Evolutionary conservation across 2,329 filamentous ascomycete genomes (phyloP), one percentile per base, ranked within the genome.

Genomic region (Arachnopeziza araneosa): DNA sequence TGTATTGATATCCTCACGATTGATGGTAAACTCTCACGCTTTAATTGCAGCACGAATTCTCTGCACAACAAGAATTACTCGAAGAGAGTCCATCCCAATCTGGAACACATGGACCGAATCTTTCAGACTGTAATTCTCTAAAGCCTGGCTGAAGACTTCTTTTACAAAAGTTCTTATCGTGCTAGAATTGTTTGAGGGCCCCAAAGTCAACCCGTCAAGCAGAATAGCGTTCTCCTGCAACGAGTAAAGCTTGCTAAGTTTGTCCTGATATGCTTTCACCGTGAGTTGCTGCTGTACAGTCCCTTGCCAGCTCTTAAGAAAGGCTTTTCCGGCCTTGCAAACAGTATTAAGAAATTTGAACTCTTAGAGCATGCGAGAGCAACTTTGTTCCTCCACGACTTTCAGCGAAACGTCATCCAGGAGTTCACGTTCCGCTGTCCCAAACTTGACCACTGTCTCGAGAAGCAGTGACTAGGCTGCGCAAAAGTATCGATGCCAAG

Each of bases 301-400:
- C 1, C 75, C 59, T 78, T 77, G 0, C 67, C 67, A 6, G 75
- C 69, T 50, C 73, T 68, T 1, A 69, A 62, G 58, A 77, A 70
- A 0, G 74, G 73, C 63, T 73, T 75, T 0, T 66, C 68, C 1
- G 69, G 54, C 9, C 63, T 60, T 0, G 71, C 66, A 21, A 77
- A 70, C 1, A 69, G 30, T 22, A 77, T 71, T 44, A 69, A 61
- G 0, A 61, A 63, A 52, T 70, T 71, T 0, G 63, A 71, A 8
- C 66, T 64, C 32, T 69, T 65, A 2, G 67, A 71, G 63, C 73
- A 69, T 4, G 65, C 64, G 1, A 71, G 70, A 53, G 64, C 65
- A 5, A 60, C 54, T 1, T 52, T 26, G 60, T 76, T 76, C 1
- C 24, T 70, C 60, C 44, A 72, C 62, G 4, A 76, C 66, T 10